phyloP scores from a whole-genome alignment of 2,329 filamentous ascomycete genomes.

The Cryphonectria nitschkei region DNA sequence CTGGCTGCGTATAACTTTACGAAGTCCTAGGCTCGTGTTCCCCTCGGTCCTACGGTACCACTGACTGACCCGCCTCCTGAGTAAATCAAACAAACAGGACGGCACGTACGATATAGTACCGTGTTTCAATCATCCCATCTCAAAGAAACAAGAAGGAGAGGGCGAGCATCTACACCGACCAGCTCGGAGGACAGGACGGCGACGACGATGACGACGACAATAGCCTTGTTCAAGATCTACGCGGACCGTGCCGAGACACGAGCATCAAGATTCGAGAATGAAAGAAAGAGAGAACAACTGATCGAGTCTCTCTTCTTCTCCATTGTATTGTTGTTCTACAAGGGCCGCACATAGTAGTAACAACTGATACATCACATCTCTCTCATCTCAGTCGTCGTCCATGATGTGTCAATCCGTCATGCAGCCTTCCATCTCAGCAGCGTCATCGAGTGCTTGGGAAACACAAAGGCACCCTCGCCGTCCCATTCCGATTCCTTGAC shows the following conservation, averaged over 20 bases:
- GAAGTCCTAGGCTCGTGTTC: background rate
- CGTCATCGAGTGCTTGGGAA: constrained; percentile 72
- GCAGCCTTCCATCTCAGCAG: constrained; percentile 57
- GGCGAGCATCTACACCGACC: background rate
- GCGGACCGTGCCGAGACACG: constrained; percentile 12
- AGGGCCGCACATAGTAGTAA: background rate
- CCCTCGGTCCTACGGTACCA: background rate
- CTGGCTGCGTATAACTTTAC: background rate
- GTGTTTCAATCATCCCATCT: background rate
- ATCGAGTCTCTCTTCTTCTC: background rate
- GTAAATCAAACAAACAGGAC: background rate
- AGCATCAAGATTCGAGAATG: background rate
- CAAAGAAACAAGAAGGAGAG: background rate
- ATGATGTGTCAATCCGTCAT: constrained; percentile 6
- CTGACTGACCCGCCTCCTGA: background rate
- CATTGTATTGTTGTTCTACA: constrained; percentile 18
- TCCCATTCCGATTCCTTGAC: constrained; percentile 61
- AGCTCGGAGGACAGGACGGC: background rate
- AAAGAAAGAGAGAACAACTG: background rate
- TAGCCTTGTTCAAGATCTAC: constrained; percentile 7
- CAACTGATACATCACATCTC: constrained; percentile 24
- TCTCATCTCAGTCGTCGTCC: background rate
- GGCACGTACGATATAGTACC: background rate
- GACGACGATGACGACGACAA: background rate
- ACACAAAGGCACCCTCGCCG: constrained; percentile 63